Conservation (phyloP, 1,139 yeast genomes). For the Debaryomycetaceae sp. region DNA sequence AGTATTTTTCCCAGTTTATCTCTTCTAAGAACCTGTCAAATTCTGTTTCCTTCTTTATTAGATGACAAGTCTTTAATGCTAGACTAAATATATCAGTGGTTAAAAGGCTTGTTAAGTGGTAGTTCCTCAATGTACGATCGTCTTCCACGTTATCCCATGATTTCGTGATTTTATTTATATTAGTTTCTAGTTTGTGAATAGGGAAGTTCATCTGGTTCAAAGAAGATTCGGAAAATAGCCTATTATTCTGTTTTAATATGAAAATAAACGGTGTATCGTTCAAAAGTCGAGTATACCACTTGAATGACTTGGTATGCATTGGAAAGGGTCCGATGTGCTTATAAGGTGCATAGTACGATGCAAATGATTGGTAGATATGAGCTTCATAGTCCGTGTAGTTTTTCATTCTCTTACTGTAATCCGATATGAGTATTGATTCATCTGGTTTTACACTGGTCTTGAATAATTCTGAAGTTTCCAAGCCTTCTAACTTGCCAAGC, state of each 20-base stretch:
- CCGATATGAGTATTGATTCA: conserved; percentile 11
- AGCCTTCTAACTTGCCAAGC: conserved; percentile 12
- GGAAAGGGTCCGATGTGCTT: conserved; percentile 11
- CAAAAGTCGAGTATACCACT: conserved; percentile 29
- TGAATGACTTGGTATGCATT: conserved; percentile 17
- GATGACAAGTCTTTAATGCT: conserved; percentile 18
- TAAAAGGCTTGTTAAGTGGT: conserved; percentile 28
- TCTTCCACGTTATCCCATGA: conserved; percentile 5
- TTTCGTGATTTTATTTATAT: conserved; percentile 9
- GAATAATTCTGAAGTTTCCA: conserved; percentile 15
- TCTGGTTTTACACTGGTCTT: neutral
- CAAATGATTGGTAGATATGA: conserved; percentile 16
- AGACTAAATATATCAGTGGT: conserved; percentile 27
- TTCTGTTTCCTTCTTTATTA: conserved; percentile 2
- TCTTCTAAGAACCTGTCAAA: conserved; percentile 3
- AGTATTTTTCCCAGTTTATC: conserved; percentile 8
- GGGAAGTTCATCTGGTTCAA: conserved; percentile 26
- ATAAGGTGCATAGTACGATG: conserved; percentile 21
- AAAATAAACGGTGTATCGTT: conserved; percentile 31
- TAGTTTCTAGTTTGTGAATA: conserved; percentile 11
- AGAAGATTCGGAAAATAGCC: conserved; percentile 27
- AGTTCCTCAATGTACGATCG: conserved; percentile 16
- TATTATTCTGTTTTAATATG: conserved; percentile 26
- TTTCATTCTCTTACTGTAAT: conserved; percentile 10
- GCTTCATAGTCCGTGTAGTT: conserved; percentile 22